Evolutionary conservation across 352 stramenopile species (phyloP).

Genomic region (Pythium dissimile): DNA sequence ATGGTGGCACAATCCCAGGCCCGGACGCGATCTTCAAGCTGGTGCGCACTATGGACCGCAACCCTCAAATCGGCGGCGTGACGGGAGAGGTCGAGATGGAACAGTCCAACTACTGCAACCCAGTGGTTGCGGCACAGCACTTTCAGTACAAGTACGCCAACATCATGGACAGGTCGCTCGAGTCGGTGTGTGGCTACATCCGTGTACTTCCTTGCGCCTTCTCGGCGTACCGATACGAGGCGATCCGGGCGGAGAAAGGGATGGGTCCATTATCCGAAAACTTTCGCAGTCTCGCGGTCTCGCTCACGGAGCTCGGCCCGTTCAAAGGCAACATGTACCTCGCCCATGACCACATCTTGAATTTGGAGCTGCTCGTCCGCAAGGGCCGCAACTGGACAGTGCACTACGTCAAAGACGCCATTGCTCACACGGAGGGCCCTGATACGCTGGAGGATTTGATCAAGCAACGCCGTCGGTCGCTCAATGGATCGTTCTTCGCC

Average conservation of each 20-base stretch:
- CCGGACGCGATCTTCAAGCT: conserved; percentile 39
- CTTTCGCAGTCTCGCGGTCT: conserved; percentile 45
- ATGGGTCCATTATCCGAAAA: conserved; percentile 41
- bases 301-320: conserved; percentile 38
- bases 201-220: conserved; percentile 42
- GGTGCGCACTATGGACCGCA: conserved; percentile 44
- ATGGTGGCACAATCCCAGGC: conserved; percentile 41
- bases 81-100: conserved; percentile 42
- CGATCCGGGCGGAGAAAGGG: conserved; percentile 45
- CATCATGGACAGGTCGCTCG: conserved; percentile 53
- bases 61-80: conserved; percentile 49
- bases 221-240: conserved; percentile 51
- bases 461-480: conserved; percentile 55
- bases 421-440: conserved; percentile 41
- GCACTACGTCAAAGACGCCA: conserved; percentile 50
- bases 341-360: conserved; percentile 60
- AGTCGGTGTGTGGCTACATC: conserved; percentile 51
- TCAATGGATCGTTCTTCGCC: conserved; percentile 65
- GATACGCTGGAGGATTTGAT: conserved; percentile 56
- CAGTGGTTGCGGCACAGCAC: conserved; percentile 38
- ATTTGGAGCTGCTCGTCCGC: conserved; percentile 51
- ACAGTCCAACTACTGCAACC: conserved; percentile 44
- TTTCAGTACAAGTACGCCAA: conserved; percentile 63
- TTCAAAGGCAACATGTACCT: conserved; percentile 77
- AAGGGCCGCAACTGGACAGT: conserved; percentile 37